These are phyloP conservation scores for Amanita exitialis DNA, from an alignment of 768 basidiomycete genomes.

Conservation along the genomic window DNA sequence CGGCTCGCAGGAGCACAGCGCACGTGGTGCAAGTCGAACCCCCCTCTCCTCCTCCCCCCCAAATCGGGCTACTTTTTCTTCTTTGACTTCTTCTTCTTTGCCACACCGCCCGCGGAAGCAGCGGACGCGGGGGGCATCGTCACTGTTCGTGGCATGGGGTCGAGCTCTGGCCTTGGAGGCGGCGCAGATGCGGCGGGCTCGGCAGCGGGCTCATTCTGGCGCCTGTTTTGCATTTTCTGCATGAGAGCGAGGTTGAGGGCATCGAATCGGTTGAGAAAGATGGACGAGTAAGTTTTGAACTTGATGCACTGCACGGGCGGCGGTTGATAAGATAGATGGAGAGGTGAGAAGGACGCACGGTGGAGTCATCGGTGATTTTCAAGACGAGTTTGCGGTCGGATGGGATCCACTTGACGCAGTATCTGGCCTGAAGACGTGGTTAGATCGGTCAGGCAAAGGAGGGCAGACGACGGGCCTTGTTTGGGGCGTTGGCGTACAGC, in stretches of 20 bases:
- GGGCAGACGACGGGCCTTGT: conserved; percentile 39
- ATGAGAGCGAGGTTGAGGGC: conserved; percentile 79
- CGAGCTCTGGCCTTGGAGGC: conserved; percentile 10
- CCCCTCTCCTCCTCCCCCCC: no score
- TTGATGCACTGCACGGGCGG: conserved; percentile 66
- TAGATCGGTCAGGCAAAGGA: background rate
- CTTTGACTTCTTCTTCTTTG: conserved; percentile 76
- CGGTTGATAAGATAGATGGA: background rate
- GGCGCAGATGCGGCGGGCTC: conserved; percentile 13
- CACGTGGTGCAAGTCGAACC: no score
- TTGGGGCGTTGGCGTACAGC: conserved; percentile 73
- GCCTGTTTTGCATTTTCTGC: conserved; percentile 75
- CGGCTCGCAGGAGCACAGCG: no score
- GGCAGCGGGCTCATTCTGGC: conserved; percentile 23
- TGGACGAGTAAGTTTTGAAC: conserved; percentile 91
- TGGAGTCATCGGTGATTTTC: conserved; percentile 87
- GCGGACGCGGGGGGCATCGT: conserved; percentile 21
- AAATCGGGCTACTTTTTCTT: conserved; percentile 75
- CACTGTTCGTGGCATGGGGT: conserved; percentile 18
- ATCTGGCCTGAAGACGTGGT: conserved; percentile 53
- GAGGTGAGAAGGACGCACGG: conserved; percentile 25
- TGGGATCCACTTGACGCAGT: conserved; percentile 86
- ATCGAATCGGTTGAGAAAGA: conserved; percentile 96
- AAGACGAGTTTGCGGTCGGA: conserved; percentile 82
- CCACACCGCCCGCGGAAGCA: conserved; percentile 44